Evolutionary conservation across 2,329 filamentous ascomycete species (phyloP), one percentile per base, ranked within the genome.

Genomic region (Monilinia aucupariae): DNA sequence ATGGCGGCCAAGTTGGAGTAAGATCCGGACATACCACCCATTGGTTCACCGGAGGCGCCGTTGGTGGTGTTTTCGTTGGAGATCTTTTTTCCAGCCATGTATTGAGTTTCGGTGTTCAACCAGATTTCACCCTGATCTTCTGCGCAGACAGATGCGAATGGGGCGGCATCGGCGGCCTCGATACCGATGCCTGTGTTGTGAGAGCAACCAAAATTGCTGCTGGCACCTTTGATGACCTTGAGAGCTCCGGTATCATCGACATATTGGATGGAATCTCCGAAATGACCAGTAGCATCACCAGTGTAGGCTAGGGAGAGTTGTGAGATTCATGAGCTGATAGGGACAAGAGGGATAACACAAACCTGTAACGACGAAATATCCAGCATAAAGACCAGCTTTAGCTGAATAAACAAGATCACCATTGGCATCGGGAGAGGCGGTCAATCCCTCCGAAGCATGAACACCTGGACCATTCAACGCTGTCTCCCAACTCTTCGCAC

Each of bases 121-220:
- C 84, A 86, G 74, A 87, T 84, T 49, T 79, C 81, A 27, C 84
- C 84, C 71, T 86, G 83, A 66, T 86, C 84, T 55, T 61, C 59
- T 7, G 59, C 59, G 22, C 59, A 61, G 68, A 86, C 83, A 22
- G 78, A 81, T 27, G 83, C 82, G 65, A 83, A 86, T 4, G 84
- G 84, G 22, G 59, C 49, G 39, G 49, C 50, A 39, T 54, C 59
- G 80, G 76, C 82, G 22, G 80, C 82, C 71, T 85, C 84, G 61
- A 87, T 80, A 7, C 82, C 83, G 62, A 87, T 86, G 62, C 84
- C 84, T 0, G 83, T 86, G 75, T 87, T 87, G 77, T 86, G 83
- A 7, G 80, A 83, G 76, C 84, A 87, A 22, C 84, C 84, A 79
- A 83, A 86, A 17, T 78, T 76, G 62, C 79, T 83, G 50, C 79